phyloP scores from a whole-genome alignment of 495 filamentous ascomycete genomes.

The Chaetomidium leptoderma region DNA sequence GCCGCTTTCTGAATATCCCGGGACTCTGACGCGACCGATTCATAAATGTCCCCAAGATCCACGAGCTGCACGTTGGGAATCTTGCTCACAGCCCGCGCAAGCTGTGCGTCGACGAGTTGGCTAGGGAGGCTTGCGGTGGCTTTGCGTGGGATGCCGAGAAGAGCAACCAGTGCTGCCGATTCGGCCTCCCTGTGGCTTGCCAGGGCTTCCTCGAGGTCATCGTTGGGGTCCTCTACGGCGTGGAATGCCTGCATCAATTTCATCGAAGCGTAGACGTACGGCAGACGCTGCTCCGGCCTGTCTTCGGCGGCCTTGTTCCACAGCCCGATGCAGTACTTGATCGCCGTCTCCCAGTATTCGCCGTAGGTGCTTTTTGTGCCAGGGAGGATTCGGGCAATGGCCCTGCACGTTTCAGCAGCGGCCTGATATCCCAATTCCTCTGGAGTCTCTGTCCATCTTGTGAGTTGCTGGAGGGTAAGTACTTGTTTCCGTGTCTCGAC shows the following conservation, averaged over 20 bases:
- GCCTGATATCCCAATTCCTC: slow-evolving; percentile 49
- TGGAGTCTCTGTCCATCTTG: slow-evolving; percentile 59
- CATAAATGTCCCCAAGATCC: slow-evolving; percentile 50
- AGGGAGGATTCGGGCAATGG: slow-evolving; percentile 62
- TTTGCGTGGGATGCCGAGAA: slow-evolving; percentile 50
- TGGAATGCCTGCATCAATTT: slow-evolving; percentile 62
- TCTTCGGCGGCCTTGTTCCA: slow-evolving; percentile 48
- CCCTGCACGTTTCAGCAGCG: slow-evolving; percentile 57
- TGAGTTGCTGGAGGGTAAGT: slow-evolving; percentile 74
- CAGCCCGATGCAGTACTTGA: slow-evolving; percentile 53
- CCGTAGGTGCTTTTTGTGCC: slow-evolving; percentile 75
- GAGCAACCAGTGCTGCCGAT: slow-evolving; percentile 55
- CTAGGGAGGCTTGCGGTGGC: slow-evolving; percentile 32
- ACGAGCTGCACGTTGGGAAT: slow-evolving; percentile 44
- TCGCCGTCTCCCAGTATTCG: slow-evolving; percentile 69
- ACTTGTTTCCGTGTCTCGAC: slow-evolving; percentile 77
- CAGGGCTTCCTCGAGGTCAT: slow-evolving; percentile 78
- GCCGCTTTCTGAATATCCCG: slow-evolving; percentile 70
- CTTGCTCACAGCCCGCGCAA: slow-evolving; percentile 59
- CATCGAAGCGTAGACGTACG: slow-evolving; percentile 64
- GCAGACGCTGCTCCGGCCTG: slow-evolving; percentile 39
- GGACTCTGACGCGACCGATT: slow-evolving; percentile 68
- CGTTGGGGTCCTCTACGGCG: slow-evolving; percentile 64
- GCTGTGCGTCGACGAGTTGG: slow-evolving; percentile 60
- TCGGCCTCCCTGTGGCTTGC: slow-evolving; percentile 46